Percentiles rank a stretch among this genome's conserved stretches.
Evolutionary conservation across 768 basidiomycete genomes (phyloP).

Genomic region (Rossbeevera mucosa): DNA sequence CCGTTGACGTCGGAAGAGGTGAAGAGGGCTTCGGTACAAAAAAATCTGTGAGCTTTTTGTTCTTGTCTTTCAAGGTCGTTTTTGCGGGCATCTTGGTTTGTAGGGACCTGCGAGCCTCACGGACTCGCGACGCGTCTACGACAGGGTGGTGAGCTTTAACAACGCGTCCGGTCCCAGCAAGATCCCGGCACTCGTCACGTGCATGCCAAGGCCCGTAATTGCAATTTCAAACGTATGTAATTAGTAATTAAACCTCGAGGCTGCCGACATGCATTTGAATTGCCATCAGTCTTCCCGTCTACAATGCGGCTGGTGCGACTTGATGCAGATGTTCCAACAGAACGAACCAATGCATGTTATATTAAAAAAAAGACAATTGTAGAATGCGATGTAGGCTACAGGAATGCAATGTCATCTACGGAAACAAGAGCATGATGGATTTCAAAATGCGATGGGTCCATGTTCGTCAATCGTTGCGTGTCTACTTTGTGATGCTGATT

Average conservation of each 20-base stretch:
- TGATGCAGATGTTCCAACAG: background rate
- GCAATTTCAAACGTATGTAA: background rate
- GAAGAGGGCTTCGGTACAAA: slow-evolving; percentile 35
- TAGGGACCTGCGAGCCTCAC: background rate
- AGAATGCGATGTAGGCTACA: slow-evolving; percentile 8
- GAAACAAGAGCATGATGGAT: slow-evolving; percentile 1
- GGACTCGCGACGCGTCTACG: slow-evolving; percentile 1
- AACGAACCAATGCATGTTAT: background rate
- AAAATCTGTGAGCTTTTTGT: slow-evolving; percentile 42
- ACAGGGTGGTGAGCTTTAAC: background rate
- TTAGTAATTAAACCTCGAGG: background rate
- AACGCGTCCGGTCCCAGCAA: slow-evolving; percentile 4
- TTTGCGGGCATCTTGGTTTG: slow-evolving; percentile 17
- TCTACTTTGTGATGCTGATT: slow-evolving; percentile 27
- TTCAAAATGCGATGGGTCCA: slow-evolving; percentile 15
- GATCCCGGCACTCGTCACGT: background rate
- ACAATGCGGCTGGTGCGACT: background rate
- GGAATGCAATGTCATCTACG: slow-evolving; percentile 1
- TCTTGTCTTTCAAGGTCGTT: slow-evolving; percentile 12
- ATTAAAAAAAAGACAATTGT: slow-evolving; percentile 1
- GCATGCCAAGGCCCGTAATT: background rate
- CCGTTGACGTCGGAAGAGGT: slow-evolving; percentile 9
- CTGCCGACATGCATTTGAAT: background rate
- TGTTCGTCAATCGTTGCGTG: slow-evolving; percentile 32
- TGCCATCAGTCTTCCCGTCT: background rate